Base-by-base conservation (phyloP, 2,329 filamentous ascomycete species). In the Talaromyces islandicus region DNA sequence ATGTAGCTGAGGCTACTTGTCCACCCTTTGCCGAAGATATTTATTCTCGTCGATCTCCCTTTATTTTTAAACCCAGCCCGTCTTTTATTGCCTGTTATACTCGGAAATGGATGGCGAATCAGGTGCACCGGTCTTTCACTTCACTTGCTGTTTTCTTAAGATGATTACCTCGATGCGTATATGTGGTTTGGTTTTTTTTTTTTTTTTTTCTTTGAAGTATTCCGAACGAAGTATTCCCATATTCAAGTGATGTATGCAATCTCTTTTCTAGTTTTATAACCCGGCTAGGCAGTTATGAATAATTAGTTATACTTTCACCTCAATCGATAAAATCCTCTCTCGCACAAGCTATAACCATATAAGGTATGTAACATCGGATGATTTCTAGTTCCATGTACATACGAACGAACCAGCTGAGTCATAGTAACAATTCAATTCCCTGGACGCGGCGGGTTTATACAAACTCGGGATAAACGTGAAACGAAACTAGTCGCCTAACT, bases 41-140 rank as follows among this genome's bases (percentile, higher is more conserved):
- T 29, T 52, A 19, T 29, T 29, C 25, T 52, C 12, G 12, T 52
- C 12, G 24, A 7, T 25, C 21, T 29, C 7, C 9, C 9, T 29
- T 11, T 52, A 25, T 52, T 52, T 51, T 52, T 29, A 9, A 52
- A 14, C 12, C 9, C 48, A 54, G 38, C 52, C n/a, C 24, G 50
- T 53, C 27, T 58, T 27, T 25, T 38, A 12, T 29, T 56, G 21
- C 35, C 50, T 52, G 11, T 57, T 41, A 35, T 59, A 46, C 30
- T 56, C 48, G 54, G 55, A 46, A 57, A 51, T 56, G 54, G 54
- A 52, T 52, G 59, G 59, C 59, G 59, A 57, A 54, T 30, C 25
- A 53, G 59, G 59, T 60, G 59, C 59, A 59, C 14, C 48, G 52
- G 50, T 56, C 24, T 57, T 25, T 46, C 38, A 48, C 19, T 25